These are phyloP conservation scores for Alternaria novae-zelandiae DNA, from an alignment of 2,329 filamentous ascomycete species.

Conservation along the genomic window DNA sequence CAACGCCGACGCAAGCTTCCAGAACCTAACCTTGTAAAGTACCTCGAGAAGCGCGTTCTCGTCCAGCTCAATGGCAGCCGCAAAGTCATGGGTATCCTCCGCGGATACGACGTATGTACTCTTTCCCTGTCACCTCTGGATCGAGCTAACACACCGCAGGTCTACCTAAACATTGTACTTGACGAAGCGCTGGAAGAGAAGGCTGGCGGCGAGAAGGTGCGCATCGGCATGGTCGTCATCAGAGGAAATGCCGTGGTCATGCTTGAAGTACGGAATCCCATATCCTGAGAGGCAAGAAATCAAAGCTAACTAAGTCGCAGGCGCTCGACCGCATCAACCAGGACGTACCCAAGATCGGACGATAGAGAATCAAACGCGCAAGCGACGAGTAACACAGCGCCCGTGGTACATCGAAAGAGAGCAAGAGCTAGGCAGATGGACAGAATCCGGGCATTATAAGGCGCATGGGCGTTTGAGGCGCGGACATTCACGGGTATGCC, in stretches of 20 bases:
- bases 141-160: slow-evolving; percentile 59
- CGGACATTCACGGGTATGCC: slow-evolving; percentile 26
- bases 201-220: slow-evolving; percentile 85
- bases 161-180: slow-evolving; percentile 97
- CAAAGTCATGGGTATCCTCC: slow-evolving; percentile 92
- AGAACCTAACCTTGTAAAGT: slow-evolving; percentile 62
- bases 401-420: background rate
- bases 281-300: background rate
- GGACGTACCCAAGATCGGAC: slow-evolving; percentile 42
- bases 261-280: slow-evolving; percentile 70
- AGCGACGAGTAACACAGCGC: background rate
- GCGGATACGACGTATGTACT: slow-evolving; percentile 87
- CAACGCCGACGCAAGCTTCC: background rate
- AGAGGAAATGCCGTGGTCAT: slow-evolving; percentile 98
- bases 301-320: slow-evolving; percentile 21
- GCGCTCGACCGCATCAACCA: slow-evolving; percentile 48
- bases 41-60: slow-evolving; percentile 98
- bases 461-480: slow-evolving; percentile 32
- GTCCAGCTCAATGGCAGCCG: slow-evolving; percentile 97
- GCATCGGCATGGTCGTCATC: slow-evolving; percentile 94
- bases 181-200: slow-evolving; percentile 98
- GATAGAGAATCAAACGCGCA: slow-evolving; percentile 20
- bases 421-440: slow-evolving; percentile 8
- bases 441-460: slow-evolving; percentile 13
- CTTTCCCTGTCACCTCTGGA: background rate